Conservation (phyloP, 805 yeast genomes). For the Schizosaccharomyces octosporus region DNA sequence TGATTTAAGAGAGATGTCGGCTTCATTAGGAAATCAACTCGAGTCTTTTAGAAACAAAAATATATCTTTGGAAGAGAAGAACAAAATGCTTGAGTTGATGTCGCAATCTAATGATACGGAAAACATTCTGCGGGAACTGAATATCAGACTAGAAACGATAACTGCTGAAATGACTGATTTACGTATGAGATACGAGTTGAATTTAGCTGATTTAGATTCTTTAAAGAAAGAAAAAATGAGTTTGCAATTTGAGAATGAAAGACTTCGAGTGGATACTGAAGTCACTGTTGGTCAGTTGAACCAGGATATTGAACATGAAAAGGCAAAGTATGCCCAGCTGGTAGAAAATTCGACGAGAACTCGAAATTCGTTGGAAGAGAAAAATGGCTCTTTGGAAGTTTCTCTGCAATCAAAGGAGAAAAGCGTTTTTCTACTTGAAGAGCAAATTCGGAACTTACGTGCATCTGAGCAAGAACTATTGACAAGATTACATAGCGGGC, state of each 20-base stretch:
- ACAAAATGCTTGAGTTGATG: background rate
- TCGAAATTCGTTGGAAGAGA: too few species aligned
- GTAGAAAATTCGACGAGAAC: too few species aligned
- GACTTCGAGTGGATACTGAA: too few species aligned
- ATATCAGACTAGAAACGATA: background rate
- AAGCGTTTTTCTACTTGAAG: too few species aligned
- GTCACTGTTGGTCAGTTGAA: too few species aligned
- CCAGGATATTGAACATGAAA: too few species aligned
- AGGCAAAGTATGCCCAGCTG: too few species aligned
- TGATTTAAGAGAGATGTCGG: background rate
- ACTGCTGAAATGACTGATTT: background rate
- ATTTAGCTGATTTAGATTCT: background rate
- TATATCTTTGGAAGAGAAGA: background rate
- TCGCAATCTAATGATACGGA: background rate
- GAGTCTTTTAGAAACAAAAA: background rate
- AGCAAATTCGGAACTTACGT: too few species aligned
- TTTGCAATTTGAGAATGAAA: too few species aligned
- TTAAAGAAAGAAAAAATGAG: background rate
- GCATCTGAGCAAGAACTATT: too few species aligned
- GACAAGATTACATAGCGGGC: background rate
- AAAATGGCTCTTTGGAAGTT: too few species aligned
- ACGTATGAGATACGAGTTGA: background rate
- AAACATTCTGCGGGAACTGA: background rate
- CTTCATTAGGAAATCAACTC: background rate
- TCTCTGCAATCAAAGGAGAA: too few species aligned